A percentile compares a stretch with the other conserved stretches of the same genome.
Conservation (phyloP, 257 asterid genomes). For the Solanum sejunctum region DNA sequence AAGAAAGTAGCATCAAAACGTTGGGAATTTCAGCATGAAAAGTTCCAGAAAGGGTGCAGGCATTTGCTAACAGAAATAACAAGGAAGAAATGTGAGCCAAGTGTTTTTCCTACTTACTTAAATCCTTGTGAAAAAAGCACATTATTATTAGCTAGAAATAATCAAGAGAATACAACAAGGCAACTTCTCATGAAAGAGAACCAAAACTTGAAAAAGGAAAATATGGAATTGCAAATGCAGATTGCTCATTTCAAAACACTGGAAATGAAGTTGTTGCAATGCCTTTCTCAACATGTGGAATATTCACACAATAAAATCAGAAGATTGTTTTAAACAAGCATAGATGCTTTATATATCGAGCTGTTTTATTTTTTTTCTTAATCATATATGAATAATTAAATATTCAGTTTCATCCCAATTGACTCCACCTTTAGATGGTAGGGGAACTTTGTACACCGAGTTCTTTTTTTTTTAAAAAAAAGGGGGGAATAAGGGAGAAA, state of each 20-base stretch:
- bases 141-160: neutral
- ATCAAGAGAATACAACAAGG: neutral
- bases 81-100: constrained; percentile 40
- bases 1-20: constrained; percentile 42
- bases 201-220: constrained; percentile 26
- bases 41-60: constrained; percentile 33
- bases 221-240: constrained; percentile 35
- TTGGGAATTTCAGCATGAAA: constrained; percentile 60
- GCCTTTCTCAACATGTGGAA: constrained; percentile 10
- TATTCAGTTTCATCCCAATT: neutral
- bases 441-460: neutral
- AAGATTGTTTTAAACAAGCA: neutral
- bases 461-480: neutral
- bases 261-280: constrained; percentile 19
- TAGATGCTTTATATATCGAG: accelerated
- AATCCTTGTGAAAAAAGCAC: constrained; percentile 13
- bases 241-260: constrained; percentile 37
- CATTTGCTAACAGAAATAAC: constrained; percentile 33
- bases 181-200: constrained; percentile 38
- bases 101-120: constrained; percentile 37
- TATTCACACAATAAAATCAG: constrained; percentile 5
- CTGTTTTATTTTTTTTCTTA: neutral
- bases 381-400: neutral
- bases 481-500: neutral
- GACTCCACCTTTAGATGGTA: neutral